A percentile compares a stretch with the other conserved stretches of the same genome.
Evolutionary conservation across 2,329 filamentous ascomycete genomes (phyloP).

Genomic region (Fusarium pininemorale): DNA sequence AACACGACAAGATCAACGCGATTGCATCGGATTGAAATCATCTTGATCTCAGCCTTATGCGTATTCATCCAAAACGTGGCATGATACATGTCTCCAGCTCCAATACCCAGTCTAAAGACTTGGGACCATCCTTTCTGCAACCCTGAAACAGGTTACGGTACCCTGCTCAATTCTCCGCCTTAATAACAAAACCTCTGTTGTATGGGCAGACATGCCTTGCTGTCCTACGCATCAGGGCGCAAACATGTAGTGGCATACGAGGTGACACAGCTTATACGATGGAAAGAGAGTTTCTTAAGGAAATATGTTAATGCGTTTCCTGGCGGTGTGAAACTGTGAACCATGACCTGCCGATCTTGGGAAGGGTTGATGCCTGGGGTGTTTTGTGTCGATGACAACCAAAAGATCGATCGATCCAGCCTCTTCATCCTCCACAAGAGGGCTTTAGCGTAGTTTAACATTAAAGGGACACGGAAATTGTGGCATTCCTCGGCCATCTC

Average conservation of each 20-base stretch:
- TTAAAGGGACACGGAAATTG: no score
- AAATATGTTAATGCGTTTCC: background rate
- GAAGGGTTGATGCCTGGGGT: background rate
- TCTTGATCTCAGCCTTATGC: background rate
- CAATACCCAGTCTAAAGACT: fast-evolving
- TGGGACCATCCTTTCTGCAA: background rate
- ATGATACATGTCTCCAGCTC: fast-evolving
- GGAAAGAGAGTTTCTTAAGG: background rate
- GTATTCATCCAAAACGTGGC: background rate
- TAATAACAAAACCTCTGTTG: background rate
- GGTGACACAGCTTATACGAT: background rate
- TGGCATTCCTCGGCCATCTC: background rate
- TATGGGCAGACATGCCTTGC: no score
- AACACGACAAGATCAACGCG: background rate
- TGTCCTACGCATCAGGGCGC: background rate
- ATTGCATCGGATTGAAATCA: background rate
- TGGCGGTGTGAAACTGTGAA: background rate
- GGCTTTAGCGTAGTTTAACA: background rate
- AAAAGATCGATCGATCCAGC: slow-evolving; percentile 1
- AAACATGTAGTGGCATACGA: background rate
- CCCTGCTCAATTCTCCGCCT: background rate
- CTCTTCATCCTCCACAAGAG: background rate
- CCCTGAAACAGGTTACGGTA: background rate
- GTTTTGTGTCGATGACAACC: background rate
- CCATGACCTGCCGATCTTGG: background rate